Conservation (phyloP, 345 rosid genomes). For the Heritiera littoralis region DNA sequence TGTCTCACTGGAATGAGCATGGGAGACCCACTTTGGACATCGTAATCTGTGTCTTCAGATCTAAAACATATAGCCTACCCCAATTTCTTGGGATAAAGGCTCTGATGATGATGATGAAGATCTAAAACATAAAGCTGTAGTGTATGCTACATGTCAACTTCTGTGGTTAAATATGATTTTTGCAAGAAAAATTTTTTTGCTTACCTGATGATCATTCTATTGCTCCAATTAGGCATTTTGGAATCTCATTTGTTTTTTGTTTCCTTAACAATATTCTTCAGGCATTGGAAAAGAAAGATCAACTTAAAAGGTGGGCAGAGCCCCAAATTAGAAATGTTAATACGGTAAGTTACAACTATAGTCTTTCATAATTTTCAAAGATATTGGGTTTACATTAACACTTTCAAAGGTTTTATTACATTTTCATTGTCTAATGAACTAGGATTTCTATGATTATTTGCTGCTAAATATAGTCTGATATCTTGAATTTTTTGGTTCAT, state of each 20-base stretch:
- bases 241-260: background rate
- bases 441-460: background rate
- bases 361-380: slow-evolving; percentile 4
- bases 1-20: slow-evolving; percentile 41
- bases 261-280: slow-evolving; percentile 9
- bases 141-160: background rate
- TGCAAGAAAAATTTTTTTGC: background rate
- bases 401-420: slow-evolving; percentile 2
- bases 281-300: slow-evolving; percentile 28
- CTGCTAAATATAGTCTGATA: background rate
- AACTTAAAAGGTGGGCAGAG: slow-evolving; percentile 37
- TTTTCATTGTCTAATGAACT: background rate
- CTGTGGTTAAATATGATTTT: background rate
- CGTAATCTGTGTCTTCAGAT: slow-evolving; percentile 18
- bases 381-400: background rate
- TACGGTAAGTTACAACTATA: slow-evolving; percentile 31
- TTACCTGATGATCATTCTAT: background rate
- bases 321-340: slow-evolving; percentile 33
- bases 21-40: slow-evolving; percentile 36
- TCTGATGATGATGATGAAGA: too few relatives aligned
- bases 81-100: too few relatives aligned
- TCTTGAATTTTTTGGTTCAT: background rate
- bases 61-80: background rate
- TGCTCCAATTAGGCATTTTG: background rate
- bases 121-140: background rate